phyloP scores from a whole-genome alignment of 1,139 yeast genomes.

The Yamadazyma dendronema region DNA sequence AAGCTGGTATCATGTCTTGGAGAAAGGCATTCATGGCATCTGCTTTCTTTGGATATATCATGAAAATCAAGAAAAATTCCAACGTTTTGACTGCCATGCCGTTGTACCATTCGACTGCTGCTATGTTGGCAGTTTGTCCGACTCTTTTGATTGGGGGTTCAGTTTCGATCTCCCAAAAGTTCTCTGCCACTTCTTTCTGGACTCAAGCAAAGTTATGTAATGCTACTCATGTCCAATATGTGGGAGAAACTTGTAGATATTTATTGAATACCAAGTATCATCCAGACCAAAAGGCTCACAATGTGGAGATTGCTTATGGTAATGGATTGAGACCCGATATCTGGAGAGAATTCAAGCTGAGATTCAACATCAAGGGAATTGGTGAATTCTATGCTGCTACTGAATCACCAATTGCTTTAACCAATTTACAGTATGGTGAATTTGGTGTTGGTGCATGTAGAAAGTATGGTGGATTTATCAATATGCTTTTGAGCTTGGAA shows the following conservation, averaged over 20 bases:
- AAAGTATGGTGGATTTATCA: conserved; percentile 70
- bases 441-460: conserved; percentile 90
- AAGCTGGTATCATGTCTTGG: conserved; percentile 94
- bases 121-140: conserved; percentile 81
- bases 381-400: conserved; percentile 96
- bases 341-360: conserved; percentile 75
- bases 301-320: conserved; percentile 76
- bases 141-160: conserved; percentile 65
- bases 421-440: conserved; percentile 74
- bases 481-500: conserved; percentile 49
- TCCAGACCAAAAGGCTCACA: conserved; percentile 67
- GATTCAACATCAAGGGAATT: conserved; percentile 72
- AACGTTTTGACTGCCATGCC: conserved; percentile 93
- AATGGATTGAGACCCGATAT: conserved; percentile 93
- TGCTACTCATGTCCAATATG: conserved; percentile 87
- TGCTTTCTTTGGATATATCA: conserved; percentile 64
- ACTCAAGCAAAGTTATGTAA: conserved; percentile 71
- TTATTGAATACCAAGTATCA: conserved; percentile 64
- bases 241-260: conserved; percentile 94
- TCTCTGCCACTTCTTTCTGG: conserved; percentile 87
- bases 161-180: conserved; percentile 76
- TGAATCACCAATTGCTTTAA: conserved; percentile 90
- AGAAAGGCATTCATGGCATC: conserved; percentile 75
- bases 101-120: conserved; percentile 90
- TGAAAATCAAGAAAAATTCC: conserved; percentile 55